Evolutionary conservation across 1,284 basidiomycete species (phyloP).

Genomic region (Filobasidium uniguttulatum): DNA sequence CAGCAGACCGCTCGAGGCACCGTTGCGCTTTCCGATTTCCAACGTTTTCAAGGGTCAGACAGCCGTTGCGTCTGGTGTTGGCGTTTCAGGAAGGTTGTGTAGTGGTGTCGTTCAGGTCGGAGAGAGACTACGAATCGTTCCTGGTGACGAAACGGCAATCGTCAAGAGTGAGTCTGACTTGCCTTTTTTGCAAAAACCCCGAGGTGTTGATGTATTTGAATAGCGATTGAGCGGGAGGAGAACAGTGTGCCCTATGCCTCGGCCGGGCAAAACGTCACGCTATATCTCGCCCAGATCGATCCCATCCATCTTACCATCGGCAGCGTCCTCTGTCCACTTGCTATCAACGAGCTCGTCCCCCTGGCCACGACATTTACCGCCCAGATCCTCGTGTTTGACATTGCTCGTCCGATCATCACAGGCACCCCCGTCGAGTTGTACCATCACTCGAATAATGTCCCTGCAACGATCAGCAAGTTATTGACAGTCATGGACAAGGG

Average conservation of each 20-base stretch:
- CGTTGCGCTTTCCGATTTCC: slow-evolving; percentile 76
- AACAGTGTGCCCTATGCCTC: slow-evolving; percentile 70
- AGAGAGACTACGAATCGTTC: slow-evolving; percentile 69
- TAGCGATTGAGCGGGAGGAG: slow-evolving; percentile 78
- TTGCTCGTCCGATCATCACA: slow-evolving; percentile 72
- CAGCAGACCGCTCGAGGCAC: slow-evolving; percentile 55
- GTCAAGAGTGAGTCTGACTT: slow-evolving; percentile 53
- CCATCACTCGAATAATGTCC: slow-evolving; percentile 84
- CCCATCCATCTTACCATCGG: slow-evolving; percentile 75
- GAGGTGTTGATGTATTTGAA: slow-evolving; percentile 7
- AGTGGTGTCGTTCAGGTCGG: slow-evolving; percentile 85
- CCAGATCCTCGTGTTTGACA: slow-evolving; percentile 86
- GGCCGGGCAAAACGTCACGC: slow-evolving; percentile 74
- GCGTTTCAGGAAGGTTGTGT: slow-evolving; percentile 73
- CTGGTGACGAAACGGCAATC: slow-evolving; percentile 77
- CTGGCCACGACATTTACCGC: slow-evolving; percentile 66
- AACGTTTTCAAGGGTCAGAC: slow-evolving; percentile 89
- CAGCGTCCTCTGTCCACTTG: slow-evolving; percentile 68
- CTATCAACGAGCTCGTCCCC: slow-evolving; percentile 48
- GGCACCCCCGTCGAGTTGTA: slow-evolving; percentile 85
- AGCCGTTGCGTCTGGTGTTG: slow-evolving; percentile 53
- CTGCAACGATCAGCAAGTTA: slow-evolving; percentile 71
- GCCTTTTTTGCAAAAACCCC: no score
- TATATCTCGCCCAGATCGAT: slow-evolving; percentile 75
- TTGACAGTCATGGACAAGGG: slow-evolving; percentile 69